Evolutionary conservation across 768 basidiomycete genomes (phyloP).

Genomic region (Psilocybe sp.): DNA sequence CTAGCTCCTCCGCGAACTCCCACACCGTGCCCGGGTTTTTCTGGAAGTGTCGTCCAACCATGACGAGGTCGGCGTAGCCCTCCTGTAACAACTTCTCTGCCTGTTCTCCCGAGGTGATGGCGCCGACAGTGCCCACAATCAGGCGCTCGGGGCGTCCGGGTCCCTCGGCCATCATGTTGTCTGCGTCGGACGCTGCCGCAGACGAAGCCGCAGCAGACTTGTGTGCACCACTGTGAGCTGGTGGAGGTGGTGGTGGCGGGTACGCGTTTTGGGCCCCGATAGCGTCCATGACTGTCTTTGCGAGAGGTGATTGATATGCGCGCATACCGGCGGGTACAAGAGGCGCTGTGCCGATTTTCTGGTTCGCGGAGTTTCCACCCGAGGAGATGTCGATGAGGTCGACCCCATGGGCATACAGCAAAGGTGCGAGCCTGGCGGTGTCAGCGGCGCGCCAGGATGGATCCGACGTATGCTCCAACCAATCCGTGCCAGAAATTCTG

Average conservation of each 20-base stretch:
- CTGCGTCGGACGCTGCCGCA: too few relatives aligned
- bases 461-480: conserved; percentile 61
- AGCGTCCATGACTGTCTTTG: conserved; percentile 6
- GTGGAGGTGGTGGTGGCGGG: neutral
- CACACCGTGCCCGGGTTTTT: conserved; percentile 55
- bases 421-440: conserved; percentile 55
- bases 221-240: too few relatives aligned
- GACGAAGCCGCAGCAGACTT: too few relatives aligned
- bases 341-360: conserved; percentile 29
- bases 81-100: conserved; percentile 58
- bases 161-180: neutral
- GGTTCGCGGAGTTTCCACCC: conserved; percentile 53
- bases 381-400: conserved; percentile 75
- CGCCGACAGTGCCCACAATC: conserved; percentile 49
- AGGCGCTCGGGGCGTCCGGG: conserved; percentile 10
- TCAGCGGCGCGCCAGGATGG: conserved; percentile 70
- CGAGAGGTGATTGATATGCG: conserved; percentile 7
- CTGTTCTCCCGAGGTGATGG: conserved; percentile 51
- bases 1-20: conserved; percentile 56
- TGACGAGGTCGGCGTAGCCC: conserved; percentile 57
- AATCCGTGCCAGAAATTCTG: conserved; percentile 72
- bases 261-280: conserved; percentile 2
- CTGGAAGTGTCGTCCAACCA: conserved; percentile 54
- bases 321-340: neutral
- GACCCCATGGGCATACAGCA: conserved; percentile 64